phyloP scores from a whole-genome alignment of 169 alveolate species.

The Hepatocystis sp. region DNA sequence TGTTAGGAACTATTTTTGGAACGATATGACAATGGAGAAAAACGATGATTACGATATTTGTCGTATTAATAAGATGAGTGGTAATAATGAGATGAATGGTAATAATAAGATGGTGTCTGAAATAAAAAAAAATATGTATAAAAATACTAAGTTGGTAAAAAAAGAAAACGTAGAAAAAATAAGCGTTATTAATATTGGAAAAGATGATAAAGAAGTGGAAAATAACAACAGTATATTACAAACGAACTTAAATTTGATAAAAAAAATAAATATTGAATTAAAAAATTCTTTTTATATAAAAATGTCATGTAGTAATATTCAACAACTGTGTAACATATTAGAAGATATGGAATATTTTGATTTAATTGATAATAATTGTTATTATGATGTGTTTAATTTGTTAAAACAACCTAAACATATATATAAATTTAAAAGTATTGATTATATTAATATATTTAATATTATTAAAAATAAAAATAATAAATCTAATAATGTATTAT shows the following conservation, averaged over 20 bases:
- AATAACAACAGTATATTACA: neutral
- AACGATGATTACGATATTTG: too few species aligned
- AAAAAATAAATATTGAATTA: conserved; percentile 7
- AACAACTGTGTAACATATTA: conserved; percentile 55
- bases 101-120: too few species aligned
- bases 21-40: too few species aligned
- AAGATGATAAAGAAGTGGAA: neutral
- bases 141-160: too few species aligned
- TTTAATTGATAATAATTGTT: conserved; percentile 50
- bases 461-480: conserved; percentile 55
- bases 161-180: too few species aligned
- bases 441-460: conserved; percentile 52
- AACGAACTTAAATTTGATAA: conserved; percentile 4
- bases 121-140: too few species aligned
- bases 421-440: conserved; percentile 20
- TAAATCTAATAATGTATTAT: conserved; percentile 26
- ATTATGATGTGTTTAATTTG: conserved; percentile 42
- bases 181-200: neutral
- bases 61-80: too few species aligned
- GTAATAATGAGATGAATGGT: too few species aligned
- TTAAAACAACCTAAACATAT: neutral
- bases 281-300: conserved; percentile 34
- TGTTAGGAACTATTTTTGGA: too few species aligned
- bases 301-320: conserved; percentile 26
- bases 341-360: conserved; percentile 58